Percentiles rank a stretch among this genome's conserved stretches.
phyloP scores from a whole-genome alignment of 345 rosid genomes.

The Eucalyptus rudis region DNA sequence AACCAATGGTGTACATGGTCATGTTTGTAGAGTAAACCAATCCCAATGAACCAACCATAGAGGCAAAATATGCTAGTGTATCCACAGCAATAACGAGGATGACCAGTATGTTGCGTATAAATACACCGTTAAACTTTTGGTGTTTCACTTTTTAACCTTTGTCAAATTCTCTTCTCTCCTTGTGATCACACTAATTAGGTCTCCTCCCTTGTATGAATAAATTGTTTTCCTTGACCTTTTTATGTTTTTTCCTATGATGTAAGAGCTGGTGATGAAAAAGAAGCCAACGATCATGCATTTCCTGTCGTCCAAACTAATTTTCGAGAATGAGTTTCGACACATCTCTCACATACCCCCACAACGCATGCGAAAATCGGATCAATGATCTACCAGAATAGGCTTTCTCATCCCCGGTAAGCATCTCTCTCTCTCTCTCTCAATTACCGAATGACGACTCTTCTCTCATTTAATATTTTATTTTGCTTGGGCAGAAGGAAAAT shows the following conservation, averaged over 20 bases:
- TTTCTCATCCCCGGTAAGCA: background rate
- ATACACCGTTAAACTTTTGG: background rate
- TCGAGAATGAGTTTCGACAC: accelerated
- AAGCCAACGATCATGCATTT: too few relatives aligned
- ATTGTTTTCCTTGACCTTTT: too few relatives aligned
- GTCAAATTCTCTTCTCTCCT: background rate
- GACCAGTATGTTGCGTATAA: background rate
- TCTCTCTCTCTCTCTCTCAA: too few relatives aligned
- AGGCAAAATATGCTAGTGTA: background rate
- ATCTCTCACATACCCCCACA: background rate
- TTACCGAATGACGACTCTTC: too few relatives aligned
- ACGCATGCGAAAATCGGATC: background rate
- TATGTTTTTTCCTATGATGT: too few relatives aligned
- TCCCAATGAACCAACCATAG: background rate
- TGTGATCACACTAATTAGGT: background rate
- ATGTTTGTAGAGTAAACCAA: too few relatives aligned
- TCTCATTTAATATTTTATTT: too few relatives aligned
- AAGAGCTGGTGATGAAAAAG: too few relatives aligned
- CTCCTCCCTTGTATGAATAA: background rate
- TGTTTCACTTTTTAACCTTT: background rate
- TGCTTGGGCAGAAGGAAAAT: too few relatives aligned
- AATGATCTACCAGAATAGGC: background rate
- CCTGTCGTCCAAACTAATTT: background rate
- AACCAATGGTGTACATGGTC: too few relatives aligned
- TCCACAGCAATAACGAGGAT: background rate